Conservation (phyloP, 164 flowering plant species). For the Paratinospora sagittata region DNA sequence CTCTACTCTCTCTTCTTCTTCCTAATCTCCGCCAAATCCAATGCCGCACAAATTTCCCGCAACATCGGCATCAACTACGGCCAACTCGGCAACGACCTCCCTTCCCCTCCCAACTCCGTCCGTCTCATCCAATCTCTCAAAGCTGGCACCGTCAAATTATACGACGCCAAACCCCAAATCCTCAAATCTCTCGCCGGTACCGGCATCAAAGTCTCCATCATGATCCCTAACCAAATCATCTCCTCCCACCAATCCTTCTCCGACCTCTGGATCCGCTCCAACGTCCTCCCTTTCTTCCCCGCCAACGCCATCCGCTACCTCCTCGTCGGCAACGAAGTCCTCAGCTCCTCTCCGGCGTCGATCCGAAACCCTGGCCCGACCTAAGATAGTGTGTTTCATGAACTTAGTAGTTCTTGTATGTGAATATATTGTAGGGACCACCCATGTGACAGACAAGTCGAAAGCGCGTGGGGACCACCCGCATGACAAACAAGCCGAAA, state of each 20-base stretch:
- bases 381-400: slow-evolving; percentile 86
- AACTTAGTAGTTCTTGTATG: too few species aligned
- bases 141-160: slow-evolving; percentile 67
- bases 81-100: too few species aligned
- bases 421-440: too few species aligned
- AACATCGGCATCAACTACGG: too few species aligned
- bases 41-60: too few species aligned
- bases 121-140: too few species aligned
- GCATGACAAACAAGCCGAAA: too few species aligned
- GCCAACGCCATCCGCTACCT: slow-evolving; percentile 54
- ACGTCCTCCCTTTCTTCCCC: slow-evolving; percentile 60
- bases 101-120: too few species aligned
- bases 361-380: slow-evolving; percentile 29
- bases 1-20: slow-evolving; percentile 48
- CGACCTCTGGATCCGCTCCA: slow-evolving; percentile 58
- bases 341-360: slow-evolving; percentile 25
- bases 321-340: slow-evolving; percentile 83
- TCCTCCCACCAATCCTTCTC: slow-evolving; percentile 49
- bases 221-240: slow-evolving; percentile 71
- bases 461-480: too few species aligned
- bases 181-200: slow-evolving; percentile 48
- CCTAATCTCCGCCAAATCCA: too few species aligned
- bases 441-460: too few species aligned
- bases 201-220: slow-evolving; percentile 52
- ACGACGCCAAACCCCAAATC: slow-evolving; percentile 64